Evolutionary conservation across 2,329 filamentous ascomycete genomes (phyloP), one percentile per base, ranked within the genome.

Genomic region (Cercospora berteroae): DNA sequence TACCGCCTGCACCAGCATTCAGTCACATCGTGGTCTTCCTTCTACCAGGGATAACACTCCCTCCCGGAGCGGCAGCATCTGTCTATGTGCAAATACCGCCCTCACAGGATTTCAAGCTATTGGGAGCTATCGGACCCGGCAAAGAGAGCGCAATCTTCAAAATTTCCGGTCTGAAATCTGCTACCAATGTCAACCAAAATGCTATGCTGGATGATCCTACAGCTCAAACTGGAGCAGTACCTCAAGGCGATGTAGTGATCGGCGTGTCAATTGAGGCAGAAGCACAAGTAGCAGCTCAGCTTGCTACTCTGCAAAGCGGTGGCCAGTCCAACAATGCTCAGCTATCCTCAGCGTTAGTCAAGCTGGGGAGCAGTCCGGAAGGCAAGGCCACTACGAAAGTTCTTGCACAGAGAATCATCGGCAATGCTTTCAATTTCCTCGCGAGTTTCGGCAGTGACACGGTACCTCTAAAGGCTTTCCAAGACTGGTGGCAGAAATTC

Each of bases 401-500:
- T 2, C 84, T 99, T 25, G 95, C 95, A 31, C 93, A 98, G 80
- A 85, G 92, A 70, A 97, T 99, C 74, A 98, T 99, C 74, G 90
- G 92, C 74, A 97, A 97, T 79, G 95, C 94, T 13, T 99, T 98
- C 80, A 97, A 99, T 80, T 98, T 97, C 78, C 83, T 99, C 66
- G 89, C 94, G 3, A 91, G 93, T 74, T 98, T 96, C 83, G 90
- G 90, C 0, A 87, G 90, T 56, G 94, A 98, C 78, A 90, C 96
- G 12, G 92, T 99, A 25, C 94, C 95, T n/a, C 81, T 99, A 71
- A 95, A 92, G 81, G 92, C 91, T 5, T 99, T 99, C 78, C 90
- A 96, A 81, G 93, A 96, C 67, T 99, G 96, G 95, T 99, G 96
- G 95, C 86, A 85, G 68, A 98, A 97, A 80, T 99, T 99, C 81